phyloP scores from a whole-genome alignment of 2,329 filamentous ascomycete genomes.

The Lecanoromycetidae sp. region DNA sequence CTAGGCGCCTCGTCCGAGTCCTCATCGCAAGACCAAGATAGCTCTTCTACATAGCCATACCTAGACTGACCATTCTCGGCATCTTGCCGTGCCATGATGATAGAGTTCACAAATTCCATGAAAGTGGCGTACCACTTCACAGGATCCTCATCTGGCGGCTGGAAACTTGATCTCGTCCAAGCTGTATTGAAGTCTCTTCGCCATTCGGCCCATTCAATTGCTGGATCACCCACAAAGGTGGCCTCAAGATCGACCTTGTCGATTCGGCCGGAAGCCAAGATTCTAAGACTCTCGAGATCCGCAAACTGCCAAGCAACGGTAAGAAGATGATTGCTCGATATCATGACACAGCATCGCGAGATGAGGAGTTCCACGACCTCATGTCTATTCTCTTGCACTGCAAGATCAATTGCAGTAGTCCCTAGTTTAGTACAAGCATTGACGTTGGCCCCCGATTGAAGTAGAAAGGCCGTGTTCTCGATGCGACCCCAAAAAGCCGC shows the following conservation, averaged over 20 bases:
- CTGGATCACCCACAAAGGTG: not conserved
- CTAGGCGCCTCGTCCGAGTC: not conserved
- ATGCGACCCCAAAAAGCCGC: not conserved
- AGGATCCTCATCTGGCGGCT: conserved; percentile 3
- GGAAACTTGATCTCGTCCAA: not conserved
- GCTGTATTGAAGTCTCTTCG: not conserved
- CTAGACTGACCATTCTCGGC: not conserved
- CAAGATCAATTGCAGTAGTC: not conserved
- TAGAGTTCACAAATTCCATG: not conserved
- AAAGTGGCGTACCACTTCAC: not conserved
- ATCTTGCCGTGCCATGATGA: not conserved
- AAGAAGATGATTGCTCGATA: not conserved
- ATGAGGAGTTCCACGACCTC: not conserved
- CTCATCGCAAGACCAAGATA: not conserved
- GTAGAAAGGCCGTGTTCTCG: not conserved
- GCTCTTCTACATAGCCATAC: not conserved
- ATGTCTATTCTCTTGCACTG: not conserved
- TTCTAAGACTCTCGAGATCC: not conserved
- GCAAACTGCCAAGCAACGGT: not conserved
- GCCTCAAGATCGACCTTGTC: not conserved
- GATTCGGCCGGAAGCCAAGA: not conserved
- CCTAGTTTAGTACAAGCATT: not conserved
- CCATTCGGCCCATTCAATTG: not conserved
- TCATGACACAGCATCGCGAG: not conserved
- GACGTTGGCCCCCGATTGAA: not conserved